phyloP scores from a whole-genome alignment of 805 yeast genomes.

The Debaryomyces castellii region DNA sequence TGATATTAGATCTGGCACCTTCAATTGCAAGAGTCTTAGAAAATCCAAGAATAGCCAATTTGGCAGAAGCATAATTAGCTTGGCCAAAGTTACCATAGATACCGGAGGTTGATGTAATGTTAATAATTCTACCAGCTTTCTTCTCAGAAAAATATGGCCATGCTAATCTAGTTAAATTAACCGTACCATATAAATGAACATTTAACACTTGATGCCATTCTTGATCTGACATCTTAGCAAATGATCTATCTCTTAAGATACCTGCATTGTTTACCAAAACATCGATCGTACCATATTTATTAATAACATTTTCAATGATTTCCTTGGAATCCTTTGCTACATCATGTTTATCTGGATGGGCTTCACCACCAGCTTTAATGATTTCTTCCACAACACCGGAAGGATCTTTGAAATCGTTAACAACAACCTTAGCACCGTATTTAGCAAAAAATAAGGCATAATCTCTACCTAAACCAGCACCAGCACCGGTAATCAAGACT shows the following conservation, averaged over 20 bases:
- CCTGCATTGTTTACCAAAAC: conserved; percentile 93
- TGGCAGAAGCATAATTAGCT: conserved; percentile 93
- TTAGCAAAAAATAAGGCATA: conserved; percentile 83
- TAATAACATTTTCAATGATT: conserved; percentile 75
- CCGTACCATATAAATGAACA: conserved; percentile 84
- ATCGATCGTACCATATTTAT: conserved; percentile 79
- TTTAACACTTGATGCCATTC: conserved; percentile 82
- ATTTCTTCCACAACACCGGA: conserved; percentile 73
- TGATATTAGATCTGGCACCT: conserved; percentile 76
- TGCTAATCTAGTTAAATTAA: conserved; percentile 77
- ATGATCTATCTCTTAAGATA: conserved; percentile 84
- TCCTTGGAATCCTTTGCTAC: conserved; percentile 73
- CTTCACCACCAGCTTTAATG: conserved; percentile 67
- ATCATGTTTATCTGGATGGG: conserved; percentile 81
- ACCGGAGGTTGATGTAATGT: conserved; percentile 94
- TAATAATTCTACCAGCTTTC: conserved; percentile 77
- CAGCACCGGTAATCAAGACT: conserved; percentile 92
- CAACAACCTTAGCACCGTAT: conserved; percentile 93
- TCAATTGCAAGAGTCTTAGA: conserved; percentile 86
- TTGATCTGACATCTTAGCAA: conserved; percentile 75
- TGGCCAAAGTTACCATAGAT: conserved; percentile 98
- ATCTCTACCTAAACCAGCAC: conserved; percentile 89
- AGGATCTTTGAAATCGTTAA: conserved; percentile 85
- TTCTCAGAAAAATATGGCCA: conserved; percentile 88
- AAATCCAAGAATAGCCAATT: conserved; percentile 83